Conservation (phyloP, 2,329 filamentous ascomycete genomes). For the Trichoderma arundinaceum region DNA sequence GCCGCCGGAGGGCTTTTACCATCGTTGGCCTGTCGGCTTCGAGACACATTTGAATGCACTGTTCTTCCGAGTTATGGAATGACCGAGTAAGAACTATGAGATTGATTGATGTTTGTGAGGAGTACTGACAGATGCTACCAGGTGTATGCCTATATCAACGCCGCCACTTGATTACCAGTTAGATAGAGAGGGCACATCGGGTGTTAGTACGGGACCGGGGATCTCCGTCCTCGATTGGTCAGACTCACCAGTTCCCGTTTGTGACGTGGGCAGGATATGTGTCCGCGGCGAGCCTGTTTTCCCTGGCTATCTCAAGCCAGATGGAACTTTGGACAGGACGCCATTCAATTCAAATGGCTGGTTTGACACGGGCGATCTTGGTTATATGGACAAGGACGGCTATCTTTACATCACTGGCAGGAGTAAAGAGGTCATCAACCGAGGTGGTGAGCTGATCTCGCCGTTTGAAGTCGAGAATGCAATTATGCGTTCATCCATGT, state of each 20-base stretch:
- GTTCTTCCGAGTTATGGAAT: slow-evolving; percentile 64
- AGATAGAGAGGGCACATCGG: slow-evolving; percentile 59
- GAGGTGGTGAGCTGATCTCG: slow-evolving; percentile 63
- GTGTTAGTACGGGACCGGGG: slow-evolving; percentile 57
- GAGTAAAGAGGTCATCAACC: slow-evolving; percentile 63
- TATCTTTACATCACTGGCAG: slow-evolving; percentile 61
- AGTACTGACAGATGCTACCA: slow-evolving; percentile 29
- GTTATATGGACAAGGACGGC: slow-evolving; percentile 56
- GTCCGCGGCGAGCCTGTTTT: slow-evolving; percentile 59
- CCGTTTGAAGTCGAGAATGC: slow-evolving; percentile 65
- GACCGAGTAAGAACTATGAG: slow-evolving; percentile 53
- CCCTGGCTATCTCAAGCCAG: slow-evolving; percentile 53
- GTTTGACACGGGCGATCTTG: slow-evolving; percentile 62
- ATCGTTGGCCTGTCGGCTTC: slow-evolving; percentile 54
- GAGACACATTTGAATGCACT: slow-evolving; percentile 56
- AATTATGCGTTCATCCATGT: slow-evolving; percentile 53
- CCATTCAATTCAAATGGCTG: slow-evolving; percentile 56
- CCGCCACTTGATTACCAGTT: slow-evolving; percentile 59
- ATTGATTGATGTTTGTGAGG: not conserved
- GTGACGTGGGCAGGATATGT: slow-evolving; percentile 54
- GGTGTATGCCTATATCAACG: slow-evolving; percentile 63
- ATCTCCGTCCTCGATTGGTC: slow-evolving; percentile 55
- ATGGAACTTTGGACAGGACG: slow-evolving; percentile 51
- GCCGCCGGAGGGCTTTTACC: slow-evolving; percentile 60
- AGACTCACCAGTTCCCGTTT: slow-evolving; percentile 40